phyloP scores from a whole-genome alignment of 2,329 filamentous ascomycete species.

The Stemphylium vesicarium region DNA sequence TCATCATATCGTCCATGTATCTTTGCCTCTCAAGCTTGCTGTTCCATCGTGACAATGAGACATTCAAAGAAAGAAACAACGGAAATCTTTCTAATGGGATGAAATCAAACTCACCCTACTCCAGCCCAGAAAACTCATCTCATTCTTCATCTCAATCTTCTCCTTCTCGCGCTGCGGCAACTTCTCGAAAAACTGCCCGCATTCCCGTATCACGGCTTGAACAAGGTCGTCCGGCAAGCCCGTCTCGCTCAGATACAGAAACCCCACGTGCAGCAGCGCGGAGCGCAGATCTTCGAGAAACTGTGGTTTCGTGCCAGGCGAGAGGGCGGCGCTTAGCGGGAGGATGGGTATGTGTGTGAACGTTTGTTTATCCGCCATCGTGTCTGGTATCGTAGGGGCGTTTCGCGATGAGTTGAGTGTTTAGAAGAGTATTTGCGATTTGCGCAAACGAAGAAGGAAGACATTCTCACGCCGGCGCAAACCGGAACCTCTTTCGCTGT shows the following conservation, averaged over 20 bases:
- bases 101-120: constrained; percentile 48
- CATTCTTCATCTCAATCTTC: constrained; percentile 59
- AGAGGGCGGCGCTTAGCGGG: constrained; percentile 71
- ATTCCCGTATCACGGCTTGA: constrained; percentile 69
- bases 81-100: not conserved
- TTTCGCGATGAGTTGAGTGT: too few species aligned
- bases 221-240: constrained; percentile 65
- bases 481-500: too few species aligned
- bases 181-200: constrained; percentile 74
- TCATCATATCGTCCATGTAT: not conserved
- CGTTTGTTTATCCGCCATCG: constrained; percentile 33
- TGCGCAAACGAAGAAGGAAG: too few species aligned
- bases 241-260: constrained; percentile 83
- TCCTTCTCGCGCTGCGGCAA: constrained; percentile 79
- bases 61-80: constrained; percentile 4
- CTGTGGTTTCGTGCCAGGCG: constrained; percentile 71
- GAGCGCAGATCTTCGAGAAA: constrained; percentile 75
- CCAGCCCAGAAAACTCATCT: constrained; percentile 56
- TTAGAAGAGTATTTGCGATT: too few species aligned
- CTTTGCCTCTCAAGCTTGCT: too few species aligned
- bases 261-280: constrained; percentile 85
- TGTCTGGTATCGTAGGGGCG: too few species aligned
- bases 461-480: too few species aligned
- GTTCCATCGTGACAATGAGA: not conserved
- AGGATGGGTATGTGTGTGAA: constrained; percentile 81